phyloP scores from a whole-genome alignment of 2,329 filamentous ascomycete genomes.

The Aspergillus sp. region DNA sequence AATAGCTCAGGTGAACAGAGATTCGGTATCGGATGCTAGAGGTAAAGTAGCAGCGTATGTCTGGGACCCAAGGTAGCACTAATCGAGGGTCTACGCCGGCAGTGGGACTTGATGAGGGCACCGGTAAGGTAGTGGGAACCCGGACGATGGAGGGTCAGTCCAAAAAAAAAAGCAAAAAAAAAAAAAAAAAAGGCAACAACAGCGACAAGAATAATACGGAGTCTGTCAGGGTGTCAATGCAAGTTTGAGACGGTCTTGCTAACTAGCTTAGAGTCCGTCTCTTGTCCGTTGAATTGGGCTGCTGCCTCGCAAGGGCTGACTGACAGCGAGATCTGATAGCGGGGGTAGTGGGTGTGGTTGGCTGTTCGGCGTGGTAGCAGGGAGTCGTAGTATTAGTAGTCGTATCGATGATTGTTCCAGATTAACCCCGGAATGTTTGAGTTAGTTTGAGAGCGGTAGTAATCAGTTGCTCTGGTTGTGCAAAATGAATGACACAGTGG shows the following conservation, averaged over 20 bases:
- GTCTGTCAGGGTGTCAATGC: not conserved
- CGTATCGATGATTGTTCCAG: not conserved
- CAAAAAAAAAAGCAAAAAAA: not conserved
- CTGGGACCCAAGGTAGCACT: slow-evolving; percentile 24
- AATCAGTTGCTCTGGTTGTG: slow-evolving; percentile 4
- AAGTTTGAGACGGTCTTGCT: slow-evolving; percentile 3
- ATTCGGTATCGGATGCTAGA: slow-evolving; percentile 14
- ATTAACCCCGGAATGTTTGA: not conserved
- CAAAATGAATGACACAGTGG: slow-evolving; percentile 11
- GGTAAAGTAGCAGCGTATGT: slow-evolving; percentile 17
- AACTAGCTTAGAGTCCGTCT: not conserved
- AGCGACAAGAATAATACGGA: not conserved
- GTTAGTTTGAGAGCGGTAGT: not conserved
- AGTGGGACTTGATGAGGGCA: slow-evolving; percentile 1
- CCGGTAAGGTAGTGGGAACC: slow-evolving; percentile 13
- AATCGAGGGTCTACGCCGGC: slow-evolving; percentile 2
- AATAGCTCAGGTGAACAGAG: not conserved
- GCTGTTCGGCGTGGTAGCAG: slow-evolving; percentile 6
- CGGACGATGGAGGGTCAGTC: not conserved
- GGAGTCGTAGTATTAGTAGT: slow-evolving; percentile 13
- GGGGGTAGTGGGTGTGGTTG: slow-evolving; percentile 1
- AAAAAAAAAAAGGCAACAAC: slow-evolving; percentile 1
- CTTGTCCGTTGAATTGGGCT: not conserved
- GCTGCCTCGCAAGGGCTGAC: not conserved
- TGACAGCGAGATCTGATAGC: slow-evolving; percentile 3